Percentiles rank a stretch among this genome's conserved stretches.
Evolutionary conservation across 164 flowering plant genomes (phyloP).

Genomic region (Vitis riparia): DNA sequence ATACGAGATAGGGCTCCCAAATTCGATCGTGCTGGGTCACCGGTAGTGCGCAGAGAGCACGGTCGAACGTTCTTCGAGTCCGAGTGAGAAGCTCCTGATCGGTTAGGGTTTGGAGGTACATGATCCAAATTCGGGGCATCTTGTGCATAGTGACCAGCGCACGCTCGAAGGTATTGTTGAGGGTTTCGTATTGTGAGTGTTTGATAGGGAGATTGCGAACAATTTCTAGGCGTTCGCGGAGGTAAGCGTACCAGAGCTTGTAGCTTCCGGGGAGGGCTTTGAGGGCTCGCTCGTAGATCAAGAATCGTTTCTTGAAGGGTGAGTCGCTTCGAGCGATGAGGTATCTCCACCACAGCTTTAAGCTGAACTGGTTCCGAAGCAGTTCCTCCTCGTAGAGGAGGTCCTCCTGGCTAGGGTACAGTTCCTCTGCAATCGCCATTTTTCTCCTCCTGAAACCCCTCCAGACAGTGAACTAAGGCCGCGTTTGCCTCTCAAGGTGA

Average conservation of each 20-base stretch:
- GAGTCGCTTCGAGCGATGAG: constrained; percentile 53
- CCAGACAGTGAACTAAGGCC: too few relatives aligned
- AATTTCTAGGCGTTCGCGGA: constrained; percentile 75
- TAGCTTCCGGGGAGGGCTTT: constrained; percentile 90
- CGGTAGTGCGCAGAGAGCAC: constrained; percentile 87
- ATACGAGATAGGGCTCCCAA: constrained; percentile 73
- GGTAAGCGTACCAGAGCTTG: constrained; percentile 94
- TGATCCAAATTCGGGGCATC: constrained; percentile 91
- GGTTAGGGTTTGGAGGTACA: constrained; percentile 69
- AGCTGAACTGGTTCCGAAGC: constrained; percentile 74
- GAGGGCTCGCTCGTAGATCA: constrained; percentile 86
- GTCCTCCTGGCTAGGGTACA: constrained; percentile 72
- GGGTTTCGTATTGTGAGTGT: constrained; percentile 53
- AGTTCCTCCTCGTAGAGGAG: constrained; percentile 84
- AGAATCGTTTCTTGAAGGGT: constrained; percentile 67
- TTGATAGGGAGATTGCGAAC: constrained; percentile 61
- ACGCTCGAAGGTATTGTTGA: constrained; percentile 89
- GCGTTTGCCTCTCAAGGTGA: neutral
- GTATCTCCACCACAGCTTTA: constrained; percentile 94
- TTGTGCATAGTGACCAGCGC: constrained; percentile 94
- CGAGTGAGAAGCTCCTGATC: constrained; percentile 62
- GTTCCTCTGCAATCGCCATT: constrained; percentile 42
- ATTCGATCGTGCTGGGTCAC: constrained; percentile 94
- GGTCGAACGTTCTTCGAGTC: constrained; percentile 69
- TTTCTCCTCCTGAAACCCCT: too few relatives aligned